Evolutionary conservation across 768 basidiomycete species (phyloP).

Genomic region (Mycena galericulata): DNA sequence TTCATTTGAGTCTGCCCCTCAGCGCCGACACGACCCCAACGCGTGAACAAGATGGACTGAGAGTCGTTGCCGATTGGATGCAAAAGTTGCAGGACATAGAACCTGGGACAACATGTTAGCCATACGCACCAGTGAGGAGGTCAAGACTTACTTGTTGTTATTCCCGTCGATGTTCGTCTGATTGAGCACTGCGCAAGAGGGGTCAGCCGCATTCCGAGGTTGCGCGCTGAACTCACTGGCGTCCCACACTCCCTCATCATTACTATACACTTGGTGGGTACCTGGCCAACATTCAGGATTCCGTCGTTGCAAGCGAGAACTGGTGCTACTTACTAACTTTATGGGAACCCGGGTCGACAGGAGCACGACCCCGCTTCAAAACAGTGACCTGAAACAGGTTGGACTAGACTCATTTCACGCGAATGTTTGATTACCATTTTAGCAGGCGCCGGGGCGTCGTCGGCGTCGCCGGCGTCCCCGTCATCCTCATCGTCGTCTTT

Average conservation of each 20-base stretch:
- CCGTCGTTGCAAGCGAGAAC: neutral
- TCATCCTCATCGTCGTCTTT: conserved; percentile 35
- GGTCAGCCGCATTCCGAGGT: neutral
- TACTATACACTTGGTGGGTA: conserved; percentile 63
- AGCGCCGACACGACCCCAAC: conserved; percentile 75
- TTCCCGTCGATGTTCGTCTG: conserved; percentile 65
- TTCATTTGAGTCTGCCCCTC: conserved; percentile 62
- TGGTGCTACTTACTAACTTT: conserved; percentile 56
- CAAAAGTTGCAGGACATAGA: conserved; percentile 69
- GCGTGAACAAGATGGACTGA: conserved; percentile 58
- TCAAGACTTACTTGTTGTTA: conserved; percentile 59
- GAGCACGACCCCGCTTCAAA: conserved; percentile 66
- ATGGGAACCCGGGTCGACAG: conserved; percentile 62
- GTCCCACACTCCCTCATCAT: conserved; percentile 61
- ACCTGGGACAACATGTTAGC: conserved; percentile 46
- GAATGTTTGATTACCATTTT: conserved; percentile 56
- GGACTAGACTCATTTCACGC: neutral
- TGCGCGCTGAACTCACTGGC: conserved; percentile 46
- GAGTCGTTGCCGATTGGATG: conserved; percentile 57
- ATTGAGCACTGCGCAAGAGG: conserved; percentile 55
- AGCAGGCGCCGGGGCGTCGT: conserved; percentile 44
- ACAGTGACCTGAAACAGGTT: conserved; percentile 45
- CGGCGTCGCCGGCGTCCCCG: conserved; percentile 42
- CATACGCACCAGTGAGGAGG: neutral
- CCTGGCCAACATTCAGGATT: conserved; percentile 40